Evolutionary conservation across 495 filamentous ascomycete species (phyloP).

Genomic region (Tuber brumale): DNA sequence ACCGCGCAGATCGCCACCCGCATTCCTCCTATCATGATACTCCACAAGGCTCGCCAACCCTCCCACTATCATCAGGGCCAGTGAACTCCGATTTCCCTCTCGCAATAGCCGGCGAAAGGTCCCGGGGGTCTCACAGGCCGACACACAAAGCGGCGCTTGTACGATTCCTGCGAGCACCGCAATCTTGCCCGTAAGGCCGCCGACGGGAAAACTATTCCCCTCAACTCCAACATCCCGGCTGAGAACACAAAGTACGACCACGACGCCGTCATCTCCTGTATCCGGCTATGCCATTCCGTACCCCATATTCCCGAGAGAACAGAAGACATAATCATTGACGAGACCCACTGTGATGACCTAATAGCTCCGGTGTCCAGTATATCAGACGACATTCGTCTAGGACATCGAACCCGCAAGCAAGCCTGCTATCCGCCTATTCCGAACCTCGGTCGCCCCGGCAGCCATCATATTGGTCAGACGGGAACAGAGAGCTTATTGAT

Average conservation of each 20-base stretch:
- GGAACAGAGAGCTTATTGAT: constrained; percentile 69
- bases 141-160: constrained; percentile 54
- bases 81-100: constrained; percentile 22
- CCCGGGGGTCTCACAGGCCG: constrained; percentile 67
- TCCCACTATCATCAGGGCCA: constrained; percentile 30
- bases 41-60: constrained; percentile 26
- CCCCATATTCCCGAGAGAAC: constrained; percentile 70
- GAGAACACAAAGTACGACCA: too few relatives aligned
- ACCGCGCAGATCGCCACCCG: constrained; percentile 25
- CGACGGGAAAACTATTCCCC: constrained; percentile 71
- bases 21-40: constrained; percentile 15
- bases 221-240: constrained; percentile 67
- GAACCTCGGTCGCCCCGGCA: constrained; percentile 54
- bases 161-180: constrained; percentile 73
- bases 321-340: constrained; percentile 70
- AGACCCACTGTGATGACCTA: constrained; percentile 75
- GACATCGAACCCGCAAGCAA: constrained; percentile 71
- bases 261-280: constrained; percentile 63
- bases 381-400: constrained; percentile 66
- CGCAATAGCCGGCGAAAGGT: constrained; percentile 18
- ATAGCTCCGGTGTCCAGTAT: constrained; percentile 72
- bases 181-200: constrained; percentile 80
- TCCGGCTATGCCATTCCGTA: constrained; percentile 76
- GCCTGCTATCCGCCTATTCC: constrained; percentile 85
- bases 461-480: constrained; percentile 72